phyloP scores from a whole-genome alignment of 331 rosid species.

The Malus hybrid region DNA sequence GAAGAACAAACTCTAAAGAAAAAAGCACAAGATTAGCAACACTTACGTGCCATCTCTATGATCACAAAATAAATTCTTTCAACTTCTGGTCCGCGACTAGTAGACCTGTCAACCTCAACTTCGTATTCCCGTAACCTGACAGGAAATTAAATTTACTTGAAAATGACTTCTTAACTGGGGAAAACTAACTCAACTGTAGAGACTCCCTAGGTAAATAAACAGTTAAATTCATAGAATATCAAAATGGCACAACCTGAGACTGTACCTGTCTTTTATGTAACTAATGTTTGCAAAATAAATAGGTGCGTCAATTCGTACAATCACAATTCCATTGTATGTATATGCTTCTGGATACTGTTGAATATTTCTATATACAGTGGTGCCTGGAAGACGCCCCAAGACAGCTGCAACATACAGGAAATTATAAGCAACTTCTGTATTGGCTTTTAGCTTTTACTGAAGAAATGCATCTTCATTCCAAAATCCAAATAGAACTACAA shows the following conservation, averaged over 20 bases:
- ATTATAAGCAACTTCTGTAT: neutral
- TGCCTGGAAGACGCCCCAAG: constrained; percentile 98
- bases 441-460: neutral
- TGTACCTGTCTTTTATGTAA: constrained; percentile 90
- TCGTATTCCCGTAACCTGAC: neutral
- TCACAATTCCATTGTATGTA: constrained; percentile 90
- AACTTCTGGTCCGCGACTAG: constrained; percentile 67
- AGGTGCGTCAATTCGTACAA: constrained; percentile 94
- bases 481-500: neutral
- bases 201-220: neutral
- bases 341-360: constrained; percentile 88
- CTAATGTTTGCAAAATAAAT: constrained; percentile 88
- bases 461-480: neutral
- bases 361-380: constrained; percentile 84
- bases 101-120: too few relatives aligned
- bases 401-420: constrained; percentile 65
- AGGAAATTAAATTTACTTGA: constrained; percentile 17
- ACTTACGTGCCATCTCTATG: constrained; percentile 97
- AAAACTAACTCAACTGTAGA: constrained; percentile 15
- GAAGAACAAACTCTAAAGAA: neutral
- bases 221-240: neutral
- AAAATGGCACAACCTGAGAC: constrained; percentile 1
- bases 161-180: neutral
- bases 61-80: constrained; percentile 87
- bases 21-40: constrained; percentile 13